Evolutionary conservation across 352 stramenopile species (phyloP), one percentile per base, ranked within the genome.

Genomic region (Phytophthora sojae): DNA sequence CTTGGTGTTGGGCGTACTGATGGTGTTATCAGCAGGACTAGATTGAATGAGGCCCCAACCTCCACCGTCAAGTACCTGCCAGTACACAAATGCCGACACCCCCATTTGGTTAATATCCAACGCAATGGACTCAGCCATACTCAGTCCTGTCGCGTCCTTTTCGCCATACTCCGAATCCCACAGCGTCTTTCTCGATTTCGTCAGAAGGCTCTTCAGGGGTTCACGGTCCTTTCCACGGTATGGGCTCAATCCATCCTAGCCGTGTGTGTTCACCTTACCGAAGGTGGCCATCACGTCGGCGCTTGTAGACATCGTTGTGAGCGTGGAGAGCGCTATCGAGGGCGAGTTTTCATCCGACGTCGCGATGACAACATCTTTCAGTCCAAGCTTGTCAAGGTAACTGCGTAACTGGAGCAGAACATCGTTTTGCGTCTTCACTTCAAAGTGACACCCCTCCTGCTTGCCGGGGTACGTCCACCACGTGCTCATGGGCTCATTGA

Each of bases 101-200:
- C 78, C 72, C 71, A 89, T 82, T 56, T 87, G 69, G 53, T 91
- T 91, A 44, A 91, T 82, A 39, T 91, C 77, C 14, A 84, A 71
- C 0, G 70, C 72, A 53, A 91, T 76, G 0, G 77, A 81, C 65
- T 89, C 76, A 19, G 77, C 83, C 62, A 91, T 66, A 37, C 57
- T 84, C 6, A 89, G 51, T 23, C 81, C 83, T 8, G 74, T 76
- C 2, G 44, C 79, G 35, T 91, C 83, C 9, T 58, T 71, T 45
- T 91, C 83, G 7, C 81, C 81, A 54, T 91, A 85, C 55, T 91
- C 83, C 0, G 83, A 91, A 57, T 91, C 81, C 81, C 83, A 91
- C 0, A 91, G 59, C 25, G 63, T 76, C 58, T 84, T 91, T 17
- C 62, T 62, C 1, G 73, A 63, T 8, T 72, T 67, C 19, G 50